Evolutionary conservation across 805 yeast genomes (phyloP).

Genomic region (Yueomyces sp.): DNA sequence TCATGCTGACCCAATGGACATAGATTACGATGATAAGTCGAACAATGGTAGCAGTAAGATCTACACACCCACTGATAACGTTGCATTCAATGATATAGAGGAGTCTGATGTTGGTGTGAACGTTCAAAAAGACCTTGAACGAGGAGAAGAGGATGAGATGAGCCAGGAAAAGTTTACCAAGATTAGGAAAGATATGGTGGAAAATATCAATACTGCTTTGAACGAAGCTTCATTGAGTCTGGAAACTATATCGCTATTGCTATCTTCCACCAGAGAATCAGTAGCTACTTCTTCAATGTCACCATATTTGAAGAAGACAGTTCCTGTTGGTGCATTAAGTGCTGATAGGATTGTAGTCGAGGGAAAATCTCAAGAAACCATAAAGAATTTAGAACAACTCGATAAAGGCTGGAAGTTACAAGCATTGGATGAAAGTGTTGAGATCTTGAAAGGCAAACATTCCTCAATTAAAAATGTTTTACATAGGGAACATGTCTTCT

Average conservation of each 20-base stretch:
- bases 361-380: conserved; percentile 10
- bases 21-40: background rate
- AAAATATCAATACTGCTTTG: conserved; percentile 48
- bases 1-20: conserved; percentile 1
- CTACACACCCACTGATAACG: background rate
- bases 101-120: background rate
- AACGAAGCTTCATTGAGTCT: conserved; percentile 82
- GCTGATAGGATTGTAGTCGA: conserved; percentile 24
- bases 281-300: conserved; percentile 84
- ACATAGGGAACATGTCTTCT: conserved; percentile 39
- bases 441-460: conserved; percentile 38
- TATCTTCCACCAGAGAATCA: conserved; percentile 72
- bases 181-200: conserved; percentile 40
- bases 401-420: conserved; percentile 72
- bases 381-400: conserved; percentile 15
- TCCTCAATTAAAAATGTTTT: conserved; percentile 40
- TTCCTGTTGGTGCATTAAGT: conserved; percentile 63
- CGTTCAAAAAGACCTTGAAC: background rate
- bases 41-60: background rate
- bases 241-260: conserved; percentile 73
- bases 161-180: conserved; percentile 30
- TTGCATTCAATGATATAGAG: background rate
- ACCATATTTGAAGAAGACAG: conserved; percentile 60
- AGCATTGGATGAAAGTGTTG: conserved; percentile 44
- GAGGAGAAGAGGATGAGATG: conserved; percentile 5